Percentiles rank a stretch among this genome's conserved stretches.
Evolutionary conservation across 371 early-diverging fungal species (phyloP).

Genomic region (Mortierella sp.): DNA sequence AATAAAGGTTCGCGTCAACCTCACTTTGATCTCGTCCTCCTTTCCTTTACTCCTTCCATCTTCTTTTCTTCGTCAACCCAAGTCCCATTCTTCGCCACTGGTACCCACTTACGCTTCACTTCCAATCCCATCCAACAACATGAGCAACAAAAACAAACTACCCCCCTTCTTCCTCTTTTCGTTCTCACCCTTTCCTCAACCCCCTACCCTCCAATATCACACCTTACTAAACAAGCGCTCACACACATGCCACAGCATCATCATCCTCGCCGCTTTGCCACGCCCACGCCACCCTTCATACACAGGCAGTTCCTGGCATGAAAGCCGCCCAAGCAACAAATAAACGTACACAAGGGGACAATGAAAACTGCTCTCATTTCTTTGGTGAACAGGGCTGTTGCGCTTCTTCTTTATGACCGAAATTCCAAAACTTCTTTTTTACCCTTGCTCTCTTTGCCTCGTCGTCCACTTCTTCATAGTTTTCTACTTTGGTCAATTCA

Average conservation of each 20-base stretch:
- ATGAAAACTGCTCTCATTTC: background rate
- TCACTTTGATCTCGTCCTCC: background rate
- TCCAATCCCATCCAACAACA: background rate
- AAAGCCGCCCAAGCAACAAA: background rate
- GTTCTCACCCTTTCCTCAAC: background rate
- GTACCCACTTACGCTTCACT: background rate
- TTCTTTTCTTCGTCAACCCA: background rate
- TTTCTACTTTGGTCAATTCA: background rate
- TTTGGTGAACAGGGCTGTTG: background rate
- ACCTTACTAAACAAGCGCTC: background rate
- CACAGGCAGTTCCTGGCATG: background rate
- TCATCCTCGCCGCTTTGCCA: background rate
- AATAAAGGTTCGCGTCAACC: constrained; percentile 3
- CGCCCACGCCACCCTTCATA: background rate
- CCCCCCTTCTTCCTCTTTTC: background rate
- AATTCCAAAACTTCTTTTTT: constrained; percentile 10
- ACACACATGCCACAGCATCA: background rate
- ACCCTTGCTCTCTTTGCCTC: background rate
- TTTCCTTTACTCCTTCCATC: background rate
- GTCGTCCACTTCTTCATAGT: background rate
- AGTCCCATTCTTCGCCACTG: background rate
- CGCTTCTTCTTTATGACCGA: background rate
- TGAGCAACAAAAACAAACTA: too few relatives aligned
- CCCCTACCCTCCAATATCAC: background rate
- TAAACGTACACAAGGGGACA: background rate